Conservation (phyloP, 768 basidiomycete species). For the Pleurotus cornucopiae region DNA sequence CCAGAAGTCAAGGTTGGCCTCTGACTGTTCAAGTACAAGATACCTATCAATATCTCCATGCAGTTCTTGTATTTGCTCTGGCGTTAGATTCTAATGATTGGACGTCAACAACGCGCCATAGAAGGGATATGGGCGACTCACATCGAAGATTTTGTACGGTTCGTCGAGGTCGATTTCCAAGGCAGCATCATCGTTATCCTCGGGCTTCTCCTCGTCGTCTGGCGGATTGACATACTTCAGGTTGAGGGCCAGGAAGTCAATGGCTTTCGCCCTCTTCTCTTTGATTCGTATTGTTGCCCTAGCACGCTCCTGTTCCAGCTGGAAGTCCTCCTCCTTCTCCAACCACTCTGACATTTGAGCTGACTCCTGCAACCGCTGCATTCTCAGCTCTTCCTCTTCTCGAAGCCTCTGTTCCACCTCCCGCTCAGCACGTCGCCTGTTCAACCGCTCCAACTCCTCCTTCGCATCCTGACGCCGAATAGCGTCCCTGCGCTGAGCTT, state of each 20-base stretch:
- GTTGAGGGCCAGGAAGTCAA: conserved; percentile 96
- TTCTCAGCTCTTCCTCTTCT: conserved; percentile 89
- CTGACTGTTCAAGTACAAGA: conserved; percentile 77
- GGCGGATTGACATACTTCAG: conserved; percentile 84
- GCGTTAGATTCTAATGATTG: conserved; percentile 65
- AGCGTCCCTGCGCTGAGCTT: conserved; percentile 77
- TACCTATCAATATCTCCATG: conserved; percentile 95
- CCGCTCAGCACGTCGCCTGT: conserved; percentile 84
- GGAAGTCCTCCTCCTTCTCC: conserved; percentile 94
- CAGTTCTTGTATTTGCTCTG: conserved; percentile 87
- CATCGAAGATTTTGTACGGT: conserved; percentile 96
- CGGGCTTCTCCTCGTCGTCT: conserved; percentile 57
- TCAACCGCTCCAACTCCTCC: conserved; percentile 91
- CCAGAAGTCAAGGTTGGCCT: conserved; percentile 95
- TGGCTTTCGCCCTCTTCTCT: conserved; percentile 97
- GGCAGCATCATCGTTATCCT: conserved; percentile 72
- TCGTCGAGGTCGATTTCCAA: conserved; percentile 98
- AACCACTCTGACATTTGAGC: conserved; percentile 99
- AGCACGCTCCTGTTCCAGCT: conserved; percentile 87
- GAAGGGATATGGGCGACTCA: conserved; percentile 33
- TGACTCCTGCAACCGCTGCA: conserved; percentile 88
- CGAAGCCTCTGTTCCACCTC: conserved; percentile 85
- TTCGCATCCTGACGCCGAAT: conserved; percentile 85
- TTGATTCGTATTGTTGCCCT: conserved; percentile 92
- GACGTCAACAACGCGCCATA: conserved; percentile 10